phyloP scores from a whole-genome alignment of 108 stramenopile species.

The Bacterosira constricta region DNA sequence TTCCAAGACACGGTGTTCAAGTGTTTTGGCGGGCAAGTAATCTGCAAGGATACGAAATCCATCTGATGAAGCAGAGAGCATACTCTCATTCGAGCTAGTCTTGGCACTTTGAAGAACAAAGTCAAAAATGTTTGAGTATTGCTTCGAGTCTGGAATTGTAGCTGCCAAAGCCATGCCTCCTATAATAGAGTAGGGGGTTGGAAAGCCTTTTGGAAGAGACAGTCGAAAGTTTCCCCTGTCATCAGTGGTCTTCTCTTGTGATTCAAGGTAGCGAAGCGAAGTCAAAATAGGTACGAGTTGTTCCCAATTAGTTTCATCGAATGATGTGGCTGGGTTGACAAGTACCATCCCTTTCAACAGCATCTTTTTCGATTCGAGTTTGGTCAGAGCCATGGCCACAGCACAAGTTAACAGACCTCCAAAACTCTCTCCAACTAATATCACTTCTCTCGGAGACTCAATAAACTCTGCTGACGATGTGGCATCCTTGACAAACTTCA shows the following conservation, averaged over 20 bases:
- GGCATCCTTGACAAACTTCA: conserved; percentile 58
- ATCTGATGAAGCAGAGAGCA: conserved; percentile 42
- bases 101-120: conserved; percentile 38
- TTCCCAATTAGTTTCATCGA: conserved; percentile 82
- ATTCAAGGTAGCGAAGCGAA: conserved; percentile 53
- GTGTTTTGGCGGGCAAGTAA: conserved; percentile 56
- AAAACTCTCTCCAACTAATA: conserved; percentile 86
- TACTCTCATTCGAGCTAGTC: conserved; percentile 15
- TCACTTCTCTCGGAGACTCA: conserved; percentile 52
- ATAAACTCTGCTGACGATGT: background rate
- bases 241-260: conserved; percentile 24
- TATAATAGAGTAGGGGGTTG: conserved; percentile 72
- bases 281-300: conserved; percentile 65
- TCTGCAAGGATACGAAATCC: conserved; percentile 67
- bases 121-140: conserved; percentile 55
- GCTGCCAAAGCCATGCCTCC: conserved; percentile 63
- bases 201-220: conserved; percentile 18
- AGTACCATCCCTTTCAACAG: conserved; percentile 70
- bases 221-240: conserved; percentile 17
- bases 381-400: conserved; percentile 63
- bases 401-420: conserved; percentile 83
- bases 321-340: conserved; percentile 91
- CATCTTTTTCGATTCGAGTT: conserved; percentile 9
- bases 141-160: conserved; percentile 61
- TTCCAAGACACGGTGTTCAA: conserved; percentile 72